Evolutionary conservation across 2,329 filamentous ascomycete species (phyloP).

Genomic region (Colletotrichum cuscutae): DNA sequence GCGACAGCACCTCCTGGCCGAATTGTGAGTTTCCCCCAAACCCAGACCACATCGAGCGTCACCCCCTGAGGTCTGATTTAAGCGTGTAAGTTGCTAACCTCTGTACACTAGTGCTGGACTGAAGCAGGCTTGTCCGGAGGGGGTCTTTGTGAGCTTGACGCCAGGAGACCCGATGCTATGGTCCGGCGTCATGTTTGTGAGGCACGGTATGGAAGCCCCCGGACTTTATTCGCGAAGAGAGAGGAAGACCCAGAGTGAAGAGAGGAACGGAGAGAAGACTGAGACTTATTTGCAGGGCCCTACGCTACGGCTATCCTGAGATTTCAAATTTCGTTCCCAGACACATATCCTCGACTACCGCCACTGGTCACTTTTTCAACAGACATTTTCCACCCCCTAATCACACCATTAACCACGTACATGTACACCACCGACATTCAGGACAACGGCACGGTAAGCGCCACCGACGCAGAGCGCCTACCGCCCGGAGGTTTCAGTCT

Average conservation of each 20-base stretch:
- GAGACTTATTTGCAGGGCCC: constrained; percentile 69
- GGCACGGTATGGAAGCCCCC: constrained; percentile 71
- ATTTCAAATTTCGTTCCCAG: constrained; percentile 89
- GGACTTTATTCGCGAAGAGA: neutral
- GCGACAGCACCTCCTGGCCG: constrained; percentile 80
- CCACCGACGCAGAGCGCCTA: constrained; percentile 83
- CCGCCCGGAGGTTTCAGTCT: constrained; percentile 92
- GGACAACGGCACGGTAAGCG: constrained; percentile 81
- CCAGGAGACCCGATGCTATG: constrained; percentile 84
- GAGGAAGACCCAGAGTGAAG: neutral
- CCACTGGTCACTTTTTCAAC: constrained; percentile 89
- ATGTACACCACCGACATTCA: constrained; percentile 86
- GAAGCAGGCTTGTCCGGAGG: constrained; percentile 84
- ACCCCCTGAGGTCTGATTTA: constrained; percentile 38
- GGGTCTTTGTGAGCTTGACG: constrained; percentile 86
- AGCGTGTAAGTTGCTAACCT: constrained; percentile 24
- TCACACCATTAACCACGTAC: constrained; percentile 94
- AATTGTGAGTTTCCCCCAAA: constrained; percentile 69
- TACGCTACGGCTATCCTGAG: constrained; percentile 89
- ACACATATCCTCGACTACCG: constrained; percentile 80
- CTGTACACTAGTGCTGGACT: constrained; percentile 74
- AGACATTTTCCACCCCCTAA: constrained; percentile 94
- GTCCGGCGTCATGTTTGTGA: constrained; percentile 92
- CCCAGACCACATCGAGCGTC: neutral
- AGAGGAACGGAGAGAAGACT: constrained; percentile 1